These are phyloP conservation scores for Ploettnerulaceae sp. DNA, from an alignment of 2,329 filamentous ascomycete genomes.

Conservation along the genomic window DNA sequence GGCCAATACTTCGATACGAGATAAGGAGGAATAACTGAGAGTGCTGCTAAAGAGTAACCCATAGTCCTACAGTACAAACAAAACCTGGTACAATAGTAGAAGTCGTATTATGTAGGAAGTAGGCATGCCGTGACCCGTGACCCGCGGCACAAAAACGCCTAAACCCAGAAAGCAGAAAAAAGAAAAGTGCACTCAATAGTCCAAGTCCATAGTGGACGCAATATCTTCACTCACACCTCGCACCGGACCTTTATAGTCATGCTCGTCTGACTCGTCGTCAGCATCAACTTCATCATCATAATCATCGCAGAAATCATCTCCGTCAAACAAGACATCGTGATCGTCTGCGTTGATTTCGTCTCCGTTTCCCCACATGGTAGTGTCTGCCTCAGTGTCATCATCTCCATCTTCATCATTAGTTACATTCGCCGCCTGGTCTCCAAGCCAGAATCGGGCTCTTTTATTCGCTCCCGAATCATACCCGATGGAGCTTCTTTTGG, in stretches of 20 bases:
- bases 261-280: conserved; percentile 35
- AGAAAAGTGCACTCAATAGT: conserved; percentile 24
- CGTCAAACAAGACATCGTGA: conserved; percentile 46
- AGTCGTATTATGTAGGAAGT: conserved; percentile 14
- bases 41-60: conserved; percentile 8
- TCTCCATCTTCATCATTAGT: conserved; percentile 38
- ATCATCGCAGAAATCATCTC: conserved; percentile 40
- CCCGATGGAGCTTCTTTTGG: conserved; percentile 28
- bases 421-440: conserved; percentile 50
- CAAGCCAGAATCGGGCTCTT: conserved; percentile 84
- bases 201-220: conserved; percentile 58
- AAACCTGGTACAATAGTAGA: conserved; percentile 15
- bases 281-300: conserved; percentile 34
- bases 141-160: conserved; percentile 15
- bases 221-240: conserved; percentile 60
- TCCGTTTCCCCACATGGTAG: conserved; percentile 36
- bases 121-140: conserved; percentile 10
- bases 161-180: conserved; percentile 1
- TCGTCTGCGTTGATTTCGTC: conserved; percentile 41
- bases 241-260: conserved; percentile 42
- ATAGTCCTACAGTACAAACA: conserved; percentile 19
- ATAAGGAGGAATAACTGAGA: no score
- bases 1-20: no score
- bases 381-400: conserved; percentile 34
- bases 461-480: conserved; percentile 61